A percentile compares a stretch with the other conserved stretches of the same genome.
These are phyloP conservation scores for Morella rubra DNA, from an alignment of 306 rosid genomes.

Conservation along the genomic window DNA sequence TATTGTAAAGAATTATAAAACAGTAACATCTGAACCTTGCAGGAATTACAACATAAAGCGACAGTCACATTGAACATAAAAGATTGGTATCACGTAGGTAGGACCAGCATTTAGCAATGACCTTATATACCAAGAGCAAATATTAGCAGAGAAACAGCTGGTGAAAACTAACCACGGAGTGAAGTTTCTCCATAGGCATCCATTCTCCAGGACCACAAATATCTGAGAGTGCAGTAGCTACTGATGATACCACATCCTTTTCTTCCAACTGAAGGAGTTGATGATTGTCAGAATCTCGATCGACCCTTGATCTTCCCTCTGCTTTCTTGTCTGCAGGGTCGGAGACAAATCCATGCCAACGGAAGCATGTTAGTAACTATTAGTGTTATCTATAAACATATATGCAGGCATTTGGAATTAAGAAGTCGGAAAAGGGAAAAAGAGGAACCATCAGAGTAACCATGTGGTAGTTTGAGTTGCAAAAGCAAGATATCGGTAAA, in stretches of 20 bases:
- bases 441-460: neutral
- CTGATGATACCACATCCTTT: constrained; percentile 98
- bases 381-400: neutral
- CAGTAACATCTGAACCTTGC: neutral
- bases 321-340: constrained; percentile 72
- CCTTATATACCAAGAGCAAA: neutral
- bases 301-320: constrained; percentile 84
- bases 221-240: constrained; percentile 94
- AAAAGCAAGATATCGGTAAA: neutral
- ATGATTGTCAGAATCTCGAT: constrained; percentile 84
- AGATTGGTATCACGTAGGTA: neutral
- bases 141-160: constrained; percentile 12
- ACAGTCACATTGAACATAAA: neutral
- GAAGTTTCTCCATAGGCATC: constrained; percentile 99
- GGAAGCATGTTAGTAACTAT: constrained; percentile 15
- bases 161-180: constrained; percentile 66
- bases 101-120: neutral
- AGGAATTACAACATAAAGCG: neutral
- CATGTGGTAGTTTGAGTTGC: neutral
- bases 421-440: neutral
- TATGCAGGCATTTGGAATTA: neutral
- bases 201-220: constrained; percentile 99
- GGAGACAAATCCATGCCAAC: constrained; percentile 20
- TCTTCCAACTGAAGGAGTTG: constrained; percentile 91
- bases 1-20: neutral